Evolutionary conservation across 768 basidiomycete species (phyloP).

Genomic region (Russula lepida): DNA sequence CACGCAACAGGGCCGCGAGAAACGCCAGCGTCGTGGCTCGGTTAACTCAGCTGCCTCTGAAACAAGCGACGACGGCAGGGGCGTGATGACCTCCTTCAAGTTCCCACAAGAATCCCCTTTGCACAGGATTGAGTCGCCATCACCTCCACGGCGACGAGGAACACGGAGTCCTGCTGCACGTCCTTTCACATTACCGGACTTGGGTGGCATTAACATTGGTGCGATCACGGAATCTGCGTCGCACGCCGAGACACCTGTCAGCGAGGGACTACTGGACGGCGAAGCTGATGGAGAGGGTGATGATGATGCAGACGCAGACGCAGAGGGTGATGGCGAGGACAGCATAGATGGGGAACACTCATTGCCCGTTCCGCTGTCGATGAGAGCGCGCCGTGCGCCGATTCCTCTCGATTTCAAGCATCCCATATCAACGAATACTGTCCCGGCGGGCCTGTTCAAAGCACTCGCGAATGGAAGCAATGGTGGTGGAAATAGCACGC

Average conservation of each 20-base stretch:
- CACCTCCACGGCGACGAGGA: constrained; percentile 23
- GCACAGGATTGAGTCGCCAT: constrained; percentile 40
- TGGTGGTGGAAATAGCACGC: constrained; percentile 22
- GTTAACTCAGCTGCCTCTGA: constrained; percentile 31
- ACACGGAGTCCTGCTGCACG: constrained; percentile 39
- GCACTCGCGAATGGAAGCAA: constrained; percentile 42
- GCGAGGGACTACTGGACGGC: constrained; percentile 14
- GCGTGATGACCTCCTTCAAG: constrained; percentile 58
- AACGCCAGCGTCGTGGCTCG: constrained; percentile 58
- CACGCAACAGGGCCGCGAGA: constrained; percentile 68
- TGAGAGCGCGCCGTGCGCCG: constrained; percentile 55
- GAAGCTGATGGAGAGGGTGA: constrained; percentile 25
- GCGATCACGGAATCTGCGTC: constrained; percentile 9
- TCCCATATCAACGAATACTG: constrained; percentile 57
- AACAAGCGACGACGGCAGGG: constrained; percentile 44
- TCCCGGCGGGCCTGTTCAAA: constrained; percentile 83
- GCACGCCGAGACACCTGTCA: background rate
- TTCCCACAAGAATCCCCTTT: constrained; percentile 59
- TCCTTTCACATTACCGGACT: constrained; percentile 64
- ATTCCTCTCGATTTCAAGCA: constrained; percentile 75
- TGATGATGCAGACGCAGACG: background rate
- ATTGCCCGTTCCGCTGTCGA: constrained; percentile 28
- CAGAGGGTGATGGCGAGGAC: constrained; percentile 13
- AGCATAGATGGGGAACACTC: constrained; percentile 22
- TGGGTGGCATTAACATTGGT: constrained; percentile 31